Percentiles rank a stretch among this genome's conserved stretches.
phyloP scores from a whole-genome alignment of 305 asterid species.

The Solanum hybrid region DNA sequence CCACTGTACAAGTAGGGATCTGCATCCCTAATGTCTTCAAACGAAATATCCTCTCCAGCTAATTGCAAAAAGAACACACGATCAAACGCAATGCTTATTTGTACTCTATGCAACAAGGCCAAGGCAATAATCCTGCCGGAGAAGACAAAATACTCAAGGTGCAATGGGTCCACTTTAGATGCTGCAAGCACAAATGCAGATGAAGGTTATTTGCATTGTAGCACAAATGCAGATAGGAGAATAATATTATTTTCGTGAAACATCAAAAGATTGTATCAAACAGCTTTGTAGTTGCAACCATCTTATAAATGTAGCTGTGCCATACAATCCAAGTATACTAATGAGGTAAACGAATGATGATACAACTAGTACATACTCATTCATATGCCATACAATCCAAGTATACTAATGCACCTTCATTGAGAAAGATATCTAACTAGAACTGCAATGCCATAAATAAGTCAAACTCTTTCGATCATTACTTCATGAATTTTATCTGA shows the following conservation, averaged over 20 bases:
- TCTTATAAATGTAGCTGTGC: neutral
- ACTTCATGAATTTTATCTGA: neutral
- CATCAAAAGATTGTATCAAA: neutral
- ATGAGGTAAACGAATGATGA: neutral
- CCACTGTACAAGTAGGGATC: neutral
- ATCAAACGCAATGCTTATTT: neutral
- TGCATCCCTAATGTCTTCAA: neutral
- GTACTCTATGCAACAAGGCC: neutral
- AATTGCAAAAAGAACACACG: neutral
- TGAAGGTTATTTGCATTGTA: neutral
- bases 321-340: neutral
- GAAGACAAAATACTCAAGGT: neutral
- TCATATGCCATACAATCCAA: neutral
- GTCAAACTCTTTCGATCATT: neutral
- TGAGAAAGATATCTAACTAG: neutral
- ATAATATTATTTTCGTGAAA: neutral
- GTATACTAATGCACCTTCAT: neutral
- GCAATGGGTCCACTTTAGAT: neutral
- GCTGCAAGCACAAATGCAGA: neutral
- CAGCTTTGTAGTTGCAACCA: neutral
- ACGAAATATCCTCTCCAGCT: neutral
- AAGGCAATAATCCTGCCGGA: neutral
- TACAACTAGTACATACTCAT: neutral
- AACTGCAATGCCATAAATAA: neutral
- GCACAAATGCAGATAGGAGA: neutral